Percentiles rank a stretch among this genome's conserved stretches.
phyloP scores from a whole-genome alignment of 148 eudicot species.

The Chenopodium quinoa region DNA sequence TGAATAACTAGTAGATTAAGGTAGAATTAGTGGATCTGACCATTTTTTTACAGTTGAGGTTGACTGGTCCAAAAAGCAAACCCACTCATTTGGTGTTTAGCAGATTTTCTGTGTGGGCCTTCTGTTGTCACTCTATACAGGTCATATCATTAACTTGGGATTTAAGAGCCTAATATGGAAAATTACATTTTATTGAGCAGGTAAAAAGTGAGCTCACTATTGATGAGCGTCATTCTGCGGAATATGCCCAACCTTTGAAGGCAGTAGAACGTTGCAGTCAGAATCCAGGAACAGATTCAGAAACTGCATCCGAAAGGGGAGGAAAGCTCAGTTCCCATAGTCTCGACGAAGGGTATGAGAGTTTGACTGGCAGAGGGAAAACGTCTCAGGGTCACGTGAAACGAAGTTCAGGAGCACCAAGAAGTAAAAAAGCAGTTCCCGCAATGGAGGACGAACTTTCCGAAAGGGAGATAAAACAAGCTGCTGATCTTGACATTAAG shows the following conservation, averaged over 20 bases:
- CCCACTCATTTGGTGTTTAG: neutral
- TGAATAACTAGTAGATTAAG: neutral
- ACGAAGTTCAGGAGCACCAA: conserved; percentile 15
- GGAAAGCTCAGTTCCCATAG: conserved; percentile 29
- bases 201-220: conserved; percentile 18
- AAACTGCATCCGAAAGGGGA: conserved; percentile 31
- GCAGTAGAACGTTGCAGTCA: conserved; percentile 24
- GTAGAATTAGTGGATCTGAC: neutral
- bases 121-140: neutral
- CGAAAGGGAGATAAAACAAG: conserved; percentile 14
- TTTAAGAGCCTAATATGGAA: conserved; percentile 3
- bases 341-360: conserved; percentile 29
- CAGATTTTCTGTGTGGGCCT: neutral
- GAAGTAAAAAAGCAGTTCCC: conserved; percentile 5
- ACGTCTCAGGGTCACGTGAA: conserved; percentile 4
- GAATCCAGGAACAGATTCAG: conserved; percentile 23
- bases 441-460: conserved; percentile 13
- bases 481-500: conserved; percentile 20
- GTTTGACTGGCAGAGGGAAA: conserved; percentile 15
- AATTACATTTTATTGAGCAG: conserved; percentile 11
- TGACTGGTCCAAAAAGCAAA: neutral
- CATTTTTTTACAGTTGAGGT: neutral
- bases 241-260: conserved; percentile 26
- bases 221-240: conserved; percentile 10
- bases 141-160: neutral